phyloP scores from a whole-genome alignment of 2,329 filamentous ascomycete species.

The Aspergillus puulaauensis region DNA sequence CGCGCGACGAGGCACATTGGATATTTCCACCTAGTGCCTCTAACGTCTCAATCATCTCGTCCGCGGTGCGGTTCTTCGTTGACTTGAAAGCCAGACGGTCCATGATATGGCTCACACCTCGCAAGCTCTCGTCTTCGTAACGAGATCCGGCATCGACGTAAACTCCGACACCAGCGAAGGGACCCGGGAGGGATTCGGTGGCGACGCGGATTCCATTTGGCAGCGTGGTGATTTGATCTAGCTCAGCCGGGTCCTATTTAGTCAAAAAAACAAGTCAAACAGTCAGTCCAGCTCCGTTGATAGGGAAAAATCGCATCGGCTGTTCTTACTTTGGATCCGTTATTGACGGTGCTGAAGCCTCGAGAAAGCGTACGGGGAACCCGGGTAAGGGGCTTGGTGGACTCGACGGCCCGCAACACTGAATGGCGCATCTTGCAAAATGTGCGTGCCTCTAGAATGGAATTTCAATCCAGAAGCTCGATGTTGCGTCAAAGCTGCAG shows the following conservation, averaged over 20 bases:
- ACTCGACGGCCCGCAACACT: constrained; percentile 40
- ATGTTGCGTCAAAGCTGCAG: constrained; percentile 13
- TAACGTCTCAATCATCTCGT: constrained; percentile 83
- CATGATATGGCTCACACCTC: constrained; percentile 93
- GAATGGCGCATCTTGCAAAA: constrained; percentile 38
- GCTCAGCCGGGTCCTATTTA: constrained; percentile 73
- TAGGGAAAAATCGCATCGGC: neutral
- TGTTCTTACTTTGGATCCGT: constrained; percentile 32
- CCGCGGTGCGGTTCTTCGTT: constrained; percentile 68
- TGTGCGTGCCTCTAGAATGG: constrained; percentile 1
- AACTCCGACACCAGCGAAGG: constrained; percentile 91
- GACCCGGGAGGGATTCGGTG: constrained; percentile 89
- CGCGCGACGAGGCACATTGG: constrained; percentile 91
- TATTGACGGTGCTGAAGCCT: constrained; percentile 36
- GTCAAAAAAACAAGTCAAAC: neutral
- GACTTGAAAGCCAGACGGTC: constrained; percentile 93
- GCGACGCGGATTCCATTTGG: constrained; percentile 92
- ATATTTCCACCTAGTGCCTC: constrained; percentile 93
- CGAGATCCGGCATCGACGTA: constrained; percentile 94
- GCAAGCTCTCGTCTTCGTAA: constrained; percentile 81
- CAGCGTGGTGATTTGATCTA: constrained; percentile 84
- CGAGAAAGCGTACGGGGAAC: constrained; percentile 35
- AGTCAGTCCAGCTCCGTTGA: neutral
- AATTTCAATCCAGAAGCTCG: constrained; percentile 7
- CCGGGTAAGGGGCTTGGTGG: constrained; percentile 35